Evolutionary conservation across 169 alveolate species (phyloP).

Genomic region (Cryptosporidium felis): DNA sequence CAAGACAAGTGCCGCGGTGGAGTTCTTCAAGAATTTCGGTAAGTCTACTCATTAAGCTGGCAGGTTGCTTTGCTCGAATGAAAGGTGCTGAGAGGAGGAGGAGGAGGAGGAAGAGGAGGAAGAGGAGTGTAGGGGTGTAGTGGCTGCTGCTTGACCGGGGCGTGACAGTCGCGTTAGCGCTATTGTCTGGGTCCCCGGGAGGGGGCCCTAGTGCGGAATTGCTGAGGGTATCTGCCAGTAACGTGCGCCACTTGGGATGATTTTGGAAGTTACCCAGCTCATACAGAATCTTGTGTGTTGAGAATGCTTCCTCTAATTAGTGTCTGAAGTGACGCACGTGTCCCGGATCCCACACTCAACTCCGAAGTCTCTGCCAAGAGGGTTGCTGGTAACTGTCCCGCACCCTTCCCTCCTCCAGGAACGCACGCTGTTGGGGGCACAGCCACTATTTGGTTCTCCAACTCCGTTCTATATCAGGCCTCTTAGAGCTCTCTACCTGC

Average conservation of each 20-base stretch:
- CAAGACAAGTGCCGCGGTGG: slow-evolving; percentile 64
- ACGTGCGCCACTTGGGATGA: slow-evolving; percentile 50
- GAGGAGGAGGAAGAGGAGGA: slow-evolving; percentile 83
- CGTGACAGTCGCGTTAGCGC: no score
- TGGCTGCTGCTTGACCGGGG: no score
- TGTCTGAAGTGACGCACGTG: slow-evolving; percentile 16
- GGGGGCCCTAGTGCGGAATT: no score
- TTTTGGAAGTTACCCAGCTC: slow-evolving; percentile 73
- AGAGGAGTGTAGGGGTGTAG: slow-evolving; percentile 91
- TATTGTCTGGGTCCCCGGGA: no score
- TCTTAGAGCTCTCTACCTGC: no score
- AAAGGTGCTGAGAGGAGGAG: background rate
- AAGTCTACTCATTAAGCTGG: slow-evolving; percentile 24
- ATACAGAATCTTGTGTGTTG: slow-evolving; percentile 63
- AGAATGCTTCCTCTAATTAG: slow-evolving; percentile 45
- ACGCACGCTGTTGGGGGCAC: no score
- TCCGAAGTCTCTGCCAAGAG: no score
- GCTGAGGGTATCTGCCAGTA: no score
- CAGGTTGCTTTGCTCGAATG: background rate
- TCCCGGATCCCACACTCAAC: no score
- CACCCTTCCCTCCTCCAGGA: background rate
- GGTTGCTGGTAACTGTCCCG: no score
- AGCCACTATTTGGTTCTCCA: no score
- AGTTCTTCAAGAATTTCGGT: slow-evolving; percentile 65
- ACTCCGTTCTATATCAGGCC: no score